Base-by-base conservation (phyloP, 345 rosid genomes). In the Adansonia digitata region DNA sequence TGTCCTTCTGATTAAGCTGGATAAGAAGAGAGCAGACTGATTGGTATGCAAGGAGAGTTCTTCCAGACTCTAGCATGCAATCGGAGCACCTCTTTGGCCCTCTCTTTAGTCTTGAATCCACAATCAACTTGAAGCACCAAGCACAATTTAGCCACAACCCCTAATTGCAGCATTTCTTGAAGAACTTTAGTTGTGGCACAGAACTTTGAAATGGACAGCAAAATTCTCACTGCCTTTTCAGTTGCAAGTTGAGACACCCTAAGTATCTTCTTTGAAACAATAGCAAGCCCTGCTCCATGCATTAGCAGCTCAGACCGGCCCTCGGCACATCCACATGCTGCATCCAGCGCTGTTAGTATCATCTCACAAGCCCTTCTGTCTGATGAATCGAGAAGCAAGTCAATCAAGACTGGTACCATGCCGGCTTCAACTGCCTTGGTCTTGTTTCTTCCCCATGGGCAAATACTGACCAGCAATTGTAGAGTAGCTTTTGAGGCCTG, bases 401-500 rank as follows among this genome's bases (percentile, higher is more conserved):
- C 93, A 13, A 88, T 77, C 29, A 92, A 69, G 31, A 82, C 82
- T 0, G 87, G 39, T 12, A 90, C 86, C 0, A 86, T 86, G 3
- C 92, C 86, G 35, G 90, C 90, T 49, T 90, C 86, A 3, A 88
- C 92, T 1, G 86, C 91, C 76, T 86, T 90, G 69, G 84, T 57
- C 73, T 92, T 77, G 88, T 94, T 94, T 69, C 93, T 85, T 71
- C 96, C 92, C 89, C 87, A 85, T 27, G 93, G 92, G 71, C 88
- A 84, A 11, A 82, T 18, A 39, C 63, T 81, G 64, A 86, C 74
- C 26, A 94, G 77, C 43, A 87, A 78, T 51, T 86, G 80, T 75
- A 94, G 75, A 15, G 90, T 85, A 0, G 91, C 83, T 82, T 88
- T 94, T 5, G 93, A 78, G 2, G 93, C 91, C 61, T 90, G 87